Conservation (phyloP, 257 asterid species). For the Marsdenia floribunda region DNA sequence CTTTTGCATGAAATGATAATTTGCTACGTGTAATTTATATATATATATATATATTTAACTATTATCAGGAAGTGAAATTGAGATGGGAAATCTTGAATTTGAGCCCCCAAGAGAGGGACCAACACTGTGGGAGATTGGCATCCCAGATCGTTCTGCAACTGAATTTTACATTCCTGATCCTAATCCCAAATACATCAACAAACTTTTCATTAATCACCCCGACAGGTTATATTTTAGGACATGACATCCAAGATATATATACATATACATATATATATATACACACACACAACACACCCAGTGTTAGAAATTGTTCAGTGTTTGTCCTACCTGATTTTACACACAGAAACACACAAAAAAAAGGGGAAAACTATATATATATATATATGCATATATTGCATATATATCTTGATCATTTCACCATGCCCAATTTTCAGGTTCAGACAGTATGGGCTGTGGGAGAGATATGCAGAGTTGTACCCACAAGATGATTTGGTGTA, state of each 20-base stretch:
- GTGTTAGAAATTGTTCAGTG: too few species aligned
- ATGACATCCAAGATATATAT: too few species aligned
- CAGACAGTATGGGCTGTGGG: slow-evolving; percentile 40
- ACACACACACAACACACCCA: too few species aligned
- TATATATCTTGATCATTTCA: background rate
- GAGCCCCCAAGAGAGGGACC: slow-evolving; percentile 26
- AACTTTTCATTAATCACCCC: slow-evolving; percentile 21
- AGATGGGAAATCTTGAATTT: slow-evolving; percentile 10
- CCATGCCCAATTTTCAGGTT: slow-evolving; percentile 15
- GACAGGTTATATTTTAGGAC: slow-evolving; percentile 13
- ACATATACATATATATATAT: too few species aligned
- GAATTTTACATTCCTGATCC: slow-evolving; percentile 25
- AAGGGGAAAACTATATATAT: too few species aligned
- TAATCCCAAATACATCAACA: slow-evolving; percentile 18
- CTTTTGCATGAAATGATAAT: background rate
- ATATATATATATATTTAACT: background rate
- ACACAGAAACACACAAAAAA: too few species aligned
- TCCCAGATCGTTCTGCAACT: slow-evolving; percentile 21
- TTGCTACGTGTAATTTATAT: background rate
- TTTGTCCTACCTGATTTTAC: too few species aligned
- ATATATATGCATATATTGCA: too few species aligned
- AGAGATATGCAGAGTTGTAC: slow-evolving; percentile 29
- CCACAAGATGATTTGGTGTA: slow-evolving; percentile 22
- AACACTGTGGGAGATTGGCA: slow-evolving; percentile 27
- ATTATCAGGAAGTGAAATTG: slow-evolving; percentile 11